Base-by-base conservation (phyloP, 345 rosid species). In the Capsella bursapastoris region DNA sequence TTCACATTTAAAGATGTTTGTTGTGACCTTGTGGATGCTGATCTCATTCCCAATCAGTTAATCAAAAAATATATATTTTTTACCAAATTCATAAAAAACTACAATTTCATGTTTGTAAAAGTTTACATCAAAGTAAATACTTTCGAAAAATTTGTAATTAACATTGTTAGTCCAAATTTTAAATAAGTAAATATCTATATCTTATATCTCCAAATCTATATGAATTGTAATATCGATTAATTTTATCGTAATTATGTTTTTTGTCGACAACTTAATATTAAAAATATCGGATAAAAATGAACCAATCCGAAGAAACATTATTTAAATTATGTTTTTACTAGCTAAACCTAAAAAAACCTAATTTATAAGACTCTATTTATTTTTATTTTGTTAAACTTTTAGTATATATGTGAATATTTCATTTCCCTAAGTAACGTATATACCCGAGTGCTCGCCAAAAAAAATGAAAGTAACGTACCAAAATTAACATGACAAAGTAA, bases 1-100 rank as follows among this genome's bases (percentile, higher is more conserved):
- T 60, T 68, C 64, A 68, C 74, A 60, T 43, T 22, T 51, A 74
- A 74, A 74, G 73, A 28, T 43, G 69, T 68, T 75, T 68, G 49
- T 44, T 74, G 68, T 68, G 73, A 49, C 14, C 60, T 44, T 74
- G 68, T 68, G 73, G 57, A 18, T 68, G 56, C 9, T 75, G 74
- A 75, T 67, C 45, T 52, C 74, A 68, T 75, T 68, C 7, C 18
- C 49, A 44, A n/a, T 56, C 73, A 68, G 16, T 57, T 22, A 22
- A 37, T 71, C 66, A 57, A 57, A 57, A 57, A 14, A 73, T 11
- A 41, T 11, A 43, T 27, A 41, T 41, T 25, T 4, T 4, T 14
- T 51, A 44, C 18, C 47, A 56, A 25, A 18, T 18, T 18, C 18
- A 18, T 18, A 18, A 18, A 18, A 18, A 18, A 18, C 18, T 18